A percentile compares a stretch with the other conserved stretches of the same genome.
Conservation (phyloP, 306 rosid genomes). For the Arachis hypogaea region DNA sequence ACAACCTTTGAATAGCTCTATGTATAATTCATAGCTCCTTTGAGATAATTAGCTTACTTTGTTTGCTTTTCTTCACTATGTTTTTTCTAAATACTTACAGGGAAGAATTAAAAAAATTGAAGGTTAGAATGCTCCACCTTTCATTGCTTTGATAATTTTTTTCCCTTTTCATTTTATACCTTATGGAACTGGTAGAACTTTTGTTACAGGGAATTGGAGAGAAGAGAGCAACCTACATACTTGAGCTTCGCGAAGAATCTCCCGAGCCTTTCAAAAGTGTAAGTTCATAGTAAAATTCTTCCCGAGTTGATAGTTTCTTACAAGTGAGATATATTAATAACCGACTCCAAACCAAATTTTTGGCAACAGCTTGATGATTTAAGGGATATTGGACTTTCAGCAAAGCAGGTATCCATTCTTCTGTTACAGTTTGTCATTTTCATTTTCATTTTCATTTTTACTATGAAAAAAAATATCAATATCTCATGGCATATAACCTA, state of each 20-base stretch:
- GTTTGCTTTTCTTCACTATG: constrained; percentile 10
- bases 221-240: constrained; percentile 75
- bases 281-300: constrained; percentile 37
- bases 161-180: background rate
- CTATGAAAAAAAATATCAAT: background rate
- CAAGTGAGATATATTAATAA: background rate
- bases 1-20: background rate
- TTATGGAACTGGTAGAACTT: background rate
- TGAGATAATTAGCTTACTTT: constrained; percentile 31
- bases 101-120: constrained; percentile 72
- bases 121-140: constrained; percentile 50
- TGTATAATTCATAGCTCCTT: background rate
- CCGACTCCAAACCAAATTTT: constrained; percentile 25
- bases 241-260: constrained; percentile 75
- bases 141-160: background rate
- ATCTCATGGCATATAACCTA: background rate
- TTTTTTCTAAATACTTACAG: constrained; percentile 40
- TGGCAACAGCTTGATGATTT: constrained; percentile 78
- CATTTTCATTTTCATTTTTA: background rate
- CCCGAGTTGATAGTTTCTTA: no score
- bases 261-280: constrained; percentile 83
- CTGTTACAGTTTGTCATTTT: background rate
- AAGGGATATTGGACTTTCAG: constrained; percentile 76
- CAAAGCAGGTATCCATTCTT: constrained; percentile 66
- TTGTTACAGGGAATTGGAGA: constrained; percentile 83